These are phyloP conservation scores for Volvox africanus DNA, from an alignment of 139 green algal species.

Conservation along the genomic window DNA sequence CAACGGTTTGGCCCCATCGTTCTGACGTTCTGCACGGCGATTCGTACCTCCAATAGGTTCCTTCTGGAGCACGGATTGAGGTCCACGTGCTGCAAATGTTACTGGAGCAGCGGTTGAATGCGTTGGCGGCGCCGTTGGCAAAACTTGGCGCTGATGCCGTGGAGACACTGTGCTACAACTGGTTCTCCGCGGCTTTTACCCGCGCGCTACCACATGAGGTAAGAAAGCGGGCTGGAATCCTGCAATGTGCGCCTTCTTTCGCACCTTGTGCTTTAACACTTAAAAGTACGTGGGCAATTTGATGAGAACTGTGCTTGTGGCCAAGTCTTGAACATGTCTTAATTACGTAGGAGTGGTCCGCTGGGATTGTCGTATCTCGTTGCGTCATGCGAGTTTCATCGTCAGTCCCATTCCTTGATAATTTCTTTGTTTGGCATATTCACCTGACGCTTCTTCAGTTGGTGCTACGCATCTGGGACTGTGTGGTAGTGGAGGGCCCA, in stretches of 20 bases:
- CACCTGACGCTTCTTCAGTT: neutral
- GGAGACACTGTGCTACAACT: constrained; percentile 1
- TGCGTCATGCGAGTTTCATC: neutral
- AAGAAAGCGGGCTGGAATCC: neutral
- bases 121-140: constrained; percentile 13
- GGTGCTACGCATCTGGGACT: constrained; percentile 59
- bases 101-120: constrained; percentile 46
- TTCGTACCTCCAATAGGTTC: constrained; percentile 1
- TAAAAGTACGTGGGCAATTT: no score
- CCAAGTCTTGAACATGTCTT: no score
- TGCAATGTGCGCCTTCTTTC: no score
- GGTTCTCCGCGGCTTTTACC: constrained; percentile 42
- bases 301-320: no score
- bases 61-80: constrained; percentile 45
- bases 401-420: neutral
- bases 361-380: no score
- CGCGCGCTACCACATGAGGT: constrained; percentile 31
- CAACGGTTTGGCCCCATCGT: no score
- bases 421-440: neutral
- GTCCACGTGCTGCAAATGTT: constrained; percentile 53
- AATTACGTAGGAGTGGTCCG: no score
- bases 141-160: neutral
- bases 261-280: no score
- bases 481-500: constrained; percentile 50
- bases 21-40: neutral